Conservation (phyloP, 495 filamentous ascomycete species). For the Aspergillus leporis region DNA sequence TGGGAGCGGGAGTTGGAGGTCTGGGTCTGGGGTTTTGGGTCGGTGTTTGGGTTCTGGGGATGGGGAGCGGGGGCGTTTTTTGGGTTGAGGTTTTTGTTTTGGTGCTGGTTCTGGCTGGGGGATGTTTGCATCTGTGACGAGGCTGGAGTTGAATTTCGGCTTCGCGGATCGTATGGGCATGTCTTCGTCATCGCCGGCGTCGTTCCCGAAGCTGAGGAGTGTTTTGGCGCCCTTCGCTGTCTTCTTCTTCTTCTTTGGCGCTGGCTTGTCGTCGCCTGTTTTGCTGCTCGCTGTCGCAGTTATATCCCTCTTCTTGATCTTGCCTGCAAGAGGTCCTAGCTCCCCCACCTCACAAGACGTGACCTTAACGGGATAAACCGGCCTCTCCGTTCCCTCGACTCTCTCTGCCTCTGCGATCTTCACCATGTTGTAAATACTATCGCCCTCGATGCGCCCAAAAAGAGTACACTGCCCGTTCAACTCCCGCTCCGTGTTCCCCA, state of each 20-base stretch:
- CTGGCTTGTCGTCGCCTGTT: conserved; percentile 35
- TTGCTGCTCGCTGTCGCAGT: conserved; percentile 29
- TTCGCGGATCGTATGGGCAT: conserved; percentile 69
- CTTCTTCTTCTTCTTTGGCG: conserved; percentile 73
- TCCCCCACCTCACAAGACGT: conserved; percentile 70
- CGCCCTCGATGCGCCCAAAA: conserved; percentile 89
- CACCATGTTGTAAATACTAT: conserved; percentile 93
- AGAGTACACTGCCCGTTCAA: conserved; percentile 88
- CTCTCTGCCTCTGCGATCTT: conserved; percentile 89
- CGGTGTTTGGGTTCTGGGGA: conserved; percentile 32
- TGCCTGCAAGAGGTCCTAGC: conserved; percentile 85
- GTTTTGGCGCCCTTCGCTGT: conserved; percentile 72
- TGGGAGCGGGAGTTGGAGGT: conserved; percentile 50
- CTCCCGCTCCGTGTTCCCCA: conserved; percentile 77
- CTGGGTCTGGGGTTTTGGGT: conserved; percentile 41
- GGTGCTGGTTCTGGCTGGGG: conserved; percentile 16
- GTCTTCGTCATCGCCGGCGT: conserved; percentile 72
- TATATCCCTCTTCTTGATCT: conserved; percentile 71
- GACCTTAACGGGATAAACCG: conserved; percentile 83
- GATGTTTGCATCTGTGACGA: conserved; percentile 57
- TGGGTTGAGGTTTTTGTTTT: conserved; percentile 15
- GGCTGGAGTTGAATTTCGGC: conserved; percentile 84
- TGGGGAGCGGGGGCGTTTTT: conserved; percentile 34
- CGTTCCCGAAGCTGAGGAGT: conserved; percentile 85
- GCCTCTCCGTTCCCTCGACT: conserved; percentile 76